These are phyloP conservation scores for Penicillium vulpinum DNA, from an alignment of 2,329 filamentous ascomycete species.

Conservation along the genomic window DNA sequence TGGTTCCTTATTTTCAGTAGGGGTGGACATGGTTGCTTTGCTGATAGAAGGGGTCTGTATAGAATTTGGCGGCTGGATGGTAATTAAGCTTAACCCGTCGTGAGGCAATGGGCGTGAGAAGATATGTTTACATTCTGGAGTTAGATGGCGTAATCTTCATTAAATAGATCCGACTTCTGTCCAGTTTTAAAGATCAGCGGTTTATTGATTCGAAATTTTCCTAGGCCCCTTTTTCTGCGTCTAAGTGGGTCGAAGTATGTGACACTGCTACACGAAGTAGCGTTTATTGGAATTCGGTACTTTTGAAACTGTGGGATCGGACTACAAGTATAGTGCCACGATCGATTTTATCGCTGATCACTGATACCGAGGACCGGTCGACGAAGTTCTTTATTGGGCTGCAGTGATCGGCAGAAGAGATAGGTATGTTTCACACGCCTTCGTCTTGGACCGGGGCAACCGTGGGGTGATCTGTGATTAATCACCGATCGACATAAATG, in stretches of 20 bases:
- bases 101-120: not conserved
- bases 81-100: conserved; percentile 5
- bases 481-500: not conserved
- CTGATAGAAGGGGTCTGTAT: not conserved
- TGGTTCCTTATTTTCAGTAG: not conserved
- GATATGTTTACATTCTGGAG: conserved; percentile 1
- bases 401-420: not conserved
- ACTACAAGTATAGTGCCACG: not conserved
- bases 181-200: not conserved
- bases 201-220: not conserved
- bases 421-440: not conserved
- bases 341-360: not conserved
- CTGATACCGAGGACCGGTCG: not conserved
- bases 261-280: not conserved
- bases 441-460: not conserved
- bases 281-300: not conserved
- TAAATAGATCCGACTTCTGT: not conserved
- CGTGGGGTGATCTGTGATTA: not conserved
- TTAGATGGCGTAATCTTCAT: conserved; percentile 2
- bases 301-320: not conserved
- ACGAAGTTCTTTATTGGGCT: not conserved
- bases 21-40: not conserved
- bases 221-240: not conserved
- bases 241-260: not conserved
- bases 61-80: not conserved